These are phyloP conservation scores for Trypanosoma platydactyli DNA, from an alignment of 208 protist genomes.

Conservation along the genomic window DNA sequence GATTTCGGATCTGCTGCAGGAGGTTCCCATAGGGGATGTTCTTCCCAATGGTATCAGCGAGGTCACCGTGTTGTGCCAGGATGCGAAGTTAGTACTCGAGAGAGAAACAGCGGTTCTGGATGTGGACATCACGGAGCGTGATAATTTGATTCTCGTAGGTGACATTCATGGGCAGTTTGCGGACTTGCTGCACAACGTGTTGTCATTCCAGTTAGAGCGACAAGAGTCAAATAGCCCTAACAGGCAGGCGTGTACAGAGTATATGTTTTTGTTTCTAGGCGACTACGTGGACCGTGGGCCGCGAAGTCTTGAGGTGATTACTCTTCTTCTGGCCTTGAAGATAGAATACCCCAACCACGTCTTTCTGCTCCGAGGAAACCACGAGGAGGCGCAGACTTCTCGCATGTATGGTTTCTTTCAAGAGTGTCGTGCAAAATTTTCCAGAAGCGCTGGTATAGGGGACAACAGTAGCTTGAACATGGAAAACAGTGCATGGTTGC, in stretches of 20 bases:
- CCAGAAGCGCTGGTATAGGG: constrained; percentile 12
- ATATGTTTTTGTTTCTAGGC: constrained; percentile 96
- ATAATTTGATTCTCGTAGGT: constrained; percentile 77
- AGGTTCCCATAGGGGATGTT: constrained; percentile 57
- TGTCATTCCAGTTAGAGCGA: constrained; percentile 61
- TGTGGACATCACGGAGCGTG: constrained; percentile 38
- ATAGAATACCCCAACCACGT: constrained; percentile 85
- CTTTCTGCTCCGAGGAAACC: constrained; percentile 89
- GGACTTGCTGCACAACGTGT: constrained; percentile 66
- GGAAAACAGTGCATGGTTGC: constrained; percentile 51
- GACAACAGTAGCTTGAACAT: neutral
- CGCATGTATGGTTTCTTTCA: constrained; percentile 87
- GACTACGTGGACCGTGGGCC: constrained; percentile 97
- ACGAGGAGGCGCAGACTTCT: constrained; percentile 85
- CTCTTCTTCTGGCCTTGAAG: constrained; percentile 83
- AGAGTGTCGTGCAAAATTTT: constrained; percentile 72
- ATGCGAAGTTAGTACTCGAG: constrained; percentile 43
- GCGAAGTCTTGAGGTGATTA: constrained; percentile 77
- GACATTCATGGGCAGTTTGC: constrained; percentile 90
- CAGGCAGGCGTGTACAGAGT: constrained; percentile 20
- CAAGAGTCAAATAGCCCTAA: constrained; percentile 20
- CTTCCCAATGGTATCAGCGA: constrained; percentile 51
- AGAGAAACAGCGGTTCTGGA: constrained; percentile 57
- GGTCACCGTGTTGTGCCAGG: constrained; percentile 50
- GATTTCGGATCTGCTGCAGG: constrained; percentile 70